Evolutionary conservation across 208 protist genomes (phyloP), one percentile per base, ranked within the genome.

Genomic region (Acanthamoeba lenticulata): DNA sequence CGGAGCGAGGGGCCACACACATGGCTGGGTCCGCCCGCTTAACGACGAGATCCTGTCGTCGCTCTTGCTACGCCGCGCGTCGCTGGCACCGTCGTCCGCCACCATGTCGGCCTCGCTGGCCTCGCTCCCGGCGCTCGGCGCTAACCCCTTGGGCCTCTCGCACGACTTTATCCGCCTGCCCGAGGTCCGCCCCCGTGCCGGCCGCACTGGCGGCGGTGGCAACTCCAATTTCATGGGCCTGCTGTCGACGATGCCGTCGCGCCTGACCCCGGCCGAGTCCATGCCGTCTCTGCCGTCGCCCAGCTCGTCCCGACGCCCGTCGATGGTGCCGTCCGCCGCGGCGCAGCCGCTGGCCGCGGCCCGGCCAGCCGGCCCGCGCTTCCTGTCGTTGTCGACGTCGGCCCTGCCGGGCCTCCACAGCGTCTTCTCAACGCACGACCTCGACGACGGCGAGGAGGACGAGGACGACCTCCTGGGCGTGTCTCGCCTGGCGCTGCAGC

Each of bases 21-120:
- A 27, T 11, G 3, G 34, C 72, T 83, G 72, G 72, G 24, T 38
- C 6, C 72, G 72, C 2, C 72, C 72, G 38, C 34, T 83, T 38
- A 83, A 83, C 72, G 72, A 83, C 72, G 72, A 83, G 72, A 7
- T 83, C 24, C 34, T 83, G 21, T 83, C 72, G 19, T 83, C 72
- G 27, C 72, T 83, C 42, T 83, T 38, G 11, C 52, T 24, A 19
- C 69, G 72, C 19, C 72, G 72, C n/a, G 24, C 40, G 13, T 83
- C 72, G 72, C 72, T 83, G 11, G 38, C 27, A 21, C 40, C 72
- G 34, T 5, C 9, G 38, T 15, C 34, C 72, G n/a, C n/a, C n/a
- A n/a, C n/a, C n/a, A n/a, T n/a, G n/a, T 83, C 72, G 24, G 34
- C 72, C 19, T 83, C 72, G 38, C 72, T 83, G 11, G 27, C 40